Conservation (phyloP, 306 rosid genomes). For the Ormosia emarginata region DNA sequence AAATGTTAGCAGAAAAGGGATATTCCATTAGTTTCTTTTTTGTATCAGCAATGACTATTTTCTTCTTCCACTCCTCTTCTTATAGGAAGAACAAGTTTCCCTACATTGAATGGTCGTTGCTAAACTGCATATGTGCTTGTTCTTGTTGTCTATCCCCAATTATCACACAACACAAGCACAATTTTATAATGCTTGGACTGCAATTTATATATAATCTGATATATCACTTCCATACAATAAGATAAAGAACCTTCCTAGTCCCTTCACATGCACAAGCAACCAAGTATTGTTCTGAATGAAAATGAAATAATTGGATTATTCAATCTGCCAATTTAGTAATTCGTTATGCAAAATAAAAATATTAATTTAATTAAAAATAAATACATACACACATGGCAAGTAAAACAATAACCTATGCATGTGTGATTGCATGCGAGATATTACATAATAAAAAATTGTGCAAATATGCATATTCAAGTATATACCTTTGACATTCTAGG, state of each 20-base stretch:
- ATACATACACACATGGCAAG: background rate
- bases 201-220: background rate
- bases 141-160: background rate
- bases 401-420: background rate
- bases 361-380: background rate
- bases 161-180: background rate
- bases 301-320: background rate
- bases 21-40: background rate
- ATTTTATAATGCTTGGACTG: background rate
- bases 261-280: background rate
- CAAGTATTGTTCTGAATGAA: background rate
- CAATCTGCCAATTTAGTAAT: background rate
- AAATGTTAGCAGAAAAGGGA: background rate
- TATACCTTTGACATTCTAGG: constrained; percentile 76
- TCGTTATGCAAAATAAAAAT: background rate
- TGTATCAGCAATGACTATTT: background rate
- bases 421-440: background rate
- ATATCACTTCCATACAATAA: background rate
- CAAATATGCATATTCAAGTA: background rate
- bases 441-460: background rate
- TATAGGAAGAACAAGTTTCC: background rate
- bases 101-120: background rate
- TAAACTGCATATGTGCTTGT: background rate
- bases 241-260: background rate
- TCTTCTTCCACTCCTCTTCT: background rate